Evolutionary conservation across 2,329 filamentous ascomycete species (phyloP), one percentile per base, ranked within the genome.

Genomic region (Cadophora sp.): DNA sequence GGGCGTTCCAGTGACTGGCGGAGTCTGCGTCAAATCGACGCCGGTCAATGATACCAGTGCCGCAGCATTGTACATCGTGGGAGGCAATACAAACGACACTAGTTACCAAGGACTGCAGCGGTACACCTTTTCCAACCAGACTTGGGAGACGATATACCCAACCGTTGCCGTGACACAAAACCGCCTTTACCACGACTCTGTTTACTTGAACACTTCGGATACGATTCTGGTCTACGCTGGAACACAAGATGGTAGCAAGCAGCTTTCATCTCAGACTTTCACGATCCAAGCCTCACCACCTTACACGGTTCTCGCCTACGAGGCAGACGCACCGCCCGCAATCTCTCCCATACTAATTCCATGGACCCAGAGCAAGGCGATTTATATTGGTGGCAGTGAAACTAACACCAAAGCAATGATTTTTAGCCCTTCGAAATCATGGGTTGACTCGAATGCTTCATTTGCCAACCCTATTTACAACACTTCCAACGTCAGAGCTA

Each of bases 181-280:
- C 74, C 88, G 93, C 66, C 82, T 88, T 66, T 87, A 90, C 72
- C 95, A 98, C 78, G 89, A 87, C 71, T 91, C 91, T 14, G 85
- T 87, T 20, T 97, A 94, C 76, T 82, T 98, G 63, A 85, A 88
- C 69, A 84, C 85, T 24, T 86, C 88, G 18, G 85, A 92, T 64
- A 85, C 87, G 4, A 91, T 98, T 64, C 80, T 97, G 27, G 84
- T 97, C 30, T 97, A 94, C 76, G 92, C 90, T 39, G 95, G 95
- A 55, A 88, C 85, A 18, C 87, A 89, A 73, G 86, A 89, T 72
- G 87, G 87, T 30, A 81, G 80, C 41, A 78, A 80, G 9, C 79
- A 81, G 7, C 81, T 86, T 0, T 94, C 92, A 0, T 87, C 89
- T 1, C 85, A 93, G 72, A 95, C 93, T 0, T 97, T 94, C 74